These are phyloP conservation scores for Penicillium sp. DNA, from an alignment of 2,329 filamentous ascomycete species.

Conservation along the genomic window DNA sequence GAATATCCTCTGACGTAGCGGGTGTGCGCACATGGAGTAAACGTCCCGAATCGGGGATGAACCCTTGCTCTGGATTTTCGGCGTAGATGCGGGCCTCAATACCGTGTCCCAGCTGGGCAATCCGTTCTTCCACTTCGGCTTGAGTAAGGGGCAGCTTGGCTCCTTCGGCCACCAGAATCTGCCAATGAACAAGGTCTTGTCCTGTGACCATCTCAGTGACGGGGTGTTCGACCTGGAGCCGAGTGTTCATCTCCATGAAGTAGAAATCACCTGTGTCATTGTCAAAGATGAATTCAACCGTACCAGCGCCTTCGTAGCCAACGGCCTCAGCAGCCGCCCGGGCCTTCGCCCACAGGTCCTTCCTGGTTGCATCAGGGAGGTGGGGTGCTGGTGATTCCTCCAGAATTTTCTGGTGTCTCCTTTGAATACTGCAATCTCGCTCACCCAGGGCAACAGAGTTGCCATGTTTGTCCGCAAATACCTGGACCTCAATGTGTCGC, in stretches of 20 bases:
- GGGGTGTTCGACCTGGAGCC: constrained; percentile 93
- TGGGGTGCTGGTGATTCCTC: constrained; percentile 65
- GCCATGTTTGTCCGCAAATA: constrained; percentile 63
- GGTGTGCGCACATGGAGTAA: constrained; percentile 80
- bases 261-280: constrained; percentile 64
- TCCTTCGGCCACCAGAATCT: constrained; percentile 78
- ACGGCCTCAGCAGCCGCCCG: constrained; percentile 61
- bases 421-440: constrained; percentile 63
- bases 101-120: constrained; percentile 72
- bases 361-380: constrained; percentile 55
- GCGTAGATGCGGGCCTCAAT: constrained; percentile 97
- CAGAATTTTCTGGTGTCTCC: constrained; percentile 63
- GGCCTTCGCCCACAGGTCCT: constrained; percentile 64
- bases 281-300: constrained; percentile 67
- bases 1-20: constrained; percentile 63
- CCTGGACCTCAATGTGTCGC: constrained; percentile 64
- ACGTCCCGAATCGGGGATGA: constrained; percentile 88
- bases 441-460: constrained; percentile 63
- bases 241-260: constrained; percentile 72
- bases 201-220: constrained; percentile 79
- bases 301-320: constrained; percentile 63
- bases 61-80: constrained; percentile 85
- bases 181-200: constrained; percentile 87
- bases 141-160: constrained; percentile 64
- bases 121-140: constrained; percentile 63